These are phyloP conservation scores for Pleurotus pulmonarius DNA, from an alignment of 768 basidiomycete species.

Conservation along the genomic window DNA sequence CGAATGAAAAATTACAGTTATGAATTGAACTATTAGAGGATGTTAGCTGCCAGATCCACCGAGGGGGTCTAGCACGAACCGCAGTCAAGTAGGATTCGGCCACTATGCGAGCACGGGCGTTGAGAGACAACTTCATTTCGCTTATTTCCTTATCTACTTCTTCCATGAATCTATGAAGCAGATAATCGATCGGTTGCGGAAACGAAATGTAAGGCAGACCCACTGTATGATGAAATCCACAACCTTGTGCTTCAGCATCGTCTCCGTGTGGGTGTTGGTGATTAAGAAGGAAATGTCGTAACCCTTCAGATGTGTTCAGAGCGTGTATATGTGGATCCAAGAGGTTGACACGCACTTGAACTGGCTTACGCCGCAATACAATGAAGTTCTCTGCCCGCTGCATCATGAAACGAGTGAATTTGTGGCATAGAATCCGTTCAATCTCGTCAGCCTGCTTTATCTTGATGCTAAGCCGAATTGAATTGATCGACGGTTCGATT, in stretches of 20 bases:
- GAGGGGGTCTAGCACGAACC: constrained; percentile 41
- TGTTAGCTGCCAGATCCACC: not conserved
- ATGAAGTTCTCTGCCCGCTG: constrained; percentile 97
- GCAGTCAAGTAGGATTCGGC: constrained; percentile 94
- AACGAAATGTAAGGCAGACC: constrained; percentile 19
- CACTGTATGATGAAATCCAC: constrained; percentile 99
- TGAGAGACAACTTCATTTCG: constrained; percentile 97
- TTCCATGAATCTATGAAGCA: constrained; percentile 80
- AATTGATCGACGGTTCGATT: constrained; percentile 97
- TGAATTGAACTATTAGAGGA: constrained; percentile 33
- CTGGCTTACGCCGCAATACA: constrained; percentile 91
- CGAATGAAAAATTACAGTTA: constrained; percentile 15
- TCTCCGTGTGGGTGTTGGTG: constrained; percentile 94
- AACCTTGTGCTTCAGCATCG: constrained; percentile 99
- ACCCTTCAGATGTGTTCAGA: constrained; percentile 51
- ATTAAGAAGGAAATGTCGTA: constrained; percentile 99
- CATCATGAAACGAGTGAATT: constrained; percentile 99
- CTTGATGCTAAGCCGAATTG: constrained; percentile 93
- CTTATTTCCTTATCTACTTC: constrained; percentile 99
- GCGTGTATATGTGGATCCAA: not conserved
- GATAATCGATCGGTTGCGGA: constrained; percentile 7
- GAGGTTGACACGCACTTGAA: constrained; percentile 52
- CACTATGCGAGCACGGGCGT: constrained; percentile 93
- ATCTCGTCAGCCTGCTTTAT: constrained; percentile 99
- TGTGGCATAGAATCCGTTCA: constrained; percentile 94